Conservation (phyloP, 192 early-diverging fungal genomes). For the Paraglomus brasilianum region DNA sequence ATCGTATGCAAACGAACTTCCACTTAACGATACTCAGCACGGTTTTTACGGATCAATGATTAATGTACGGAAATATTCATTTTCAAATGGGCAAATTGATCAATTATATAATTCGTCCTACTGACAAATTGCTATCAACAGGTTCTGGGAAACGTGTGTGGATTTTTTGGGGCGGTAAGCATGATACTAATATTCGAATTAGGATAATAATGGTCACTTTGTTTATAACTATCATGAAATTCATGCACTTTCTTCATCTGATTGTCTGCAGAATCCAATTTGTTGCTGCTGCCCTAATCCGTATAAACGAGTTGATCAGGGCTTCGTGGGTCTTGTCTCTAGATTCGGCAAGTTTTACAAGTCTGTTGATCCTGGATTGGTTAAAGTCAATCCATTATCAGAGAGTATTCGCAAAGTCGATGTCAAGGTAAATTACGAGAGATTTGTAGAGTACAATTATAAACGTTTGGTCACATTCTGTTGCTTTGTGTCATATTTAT, state of each 20-base stretch:
- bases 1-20: constrained; percentile 26
- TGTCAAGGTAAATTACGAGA: constrained; percentile 38
- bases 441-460: background rate
- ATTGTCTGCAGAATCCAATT: constrained; percentile 39
- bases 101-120: too few relatives aligned
- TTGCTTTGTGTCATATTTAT: too few relatives aligned
- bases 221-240: background rate
- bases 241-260: background rate
- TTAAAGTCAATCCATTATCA: constrained; percentile 54
- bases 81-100: too few relatives aligned
- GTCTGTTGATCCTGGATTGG: constrained; percentile 55
- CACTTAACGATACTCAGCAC: constrained; percentile 38
- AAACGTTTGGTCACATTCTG: background rate
- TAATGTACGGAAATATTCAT: constrained; percentile 24
- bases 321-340: constrained; percentile 65
- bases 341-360: constrained; percentile 61
- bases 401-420: constrained; percentile 47
- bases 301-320: constrained; percentile 68
- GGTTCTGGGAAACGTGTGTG: constrained; percentile 39
- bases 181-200: background rate
- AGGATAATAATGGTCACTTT: constrained; percentile 4
- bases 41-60: constrained; percentile 50
- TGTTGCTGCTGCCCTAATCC: constrained; percentile 60
- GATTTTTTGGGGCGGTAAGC: constrained; percentile 44
- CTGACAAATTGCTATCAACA: too few relatives aligned